A percentile compares a stretch with the other conserved stretches of the same genome.
Conservation (phyloP, 2,329 filamentous ascomycete species). For the Ascochyta lentis region DNA sequence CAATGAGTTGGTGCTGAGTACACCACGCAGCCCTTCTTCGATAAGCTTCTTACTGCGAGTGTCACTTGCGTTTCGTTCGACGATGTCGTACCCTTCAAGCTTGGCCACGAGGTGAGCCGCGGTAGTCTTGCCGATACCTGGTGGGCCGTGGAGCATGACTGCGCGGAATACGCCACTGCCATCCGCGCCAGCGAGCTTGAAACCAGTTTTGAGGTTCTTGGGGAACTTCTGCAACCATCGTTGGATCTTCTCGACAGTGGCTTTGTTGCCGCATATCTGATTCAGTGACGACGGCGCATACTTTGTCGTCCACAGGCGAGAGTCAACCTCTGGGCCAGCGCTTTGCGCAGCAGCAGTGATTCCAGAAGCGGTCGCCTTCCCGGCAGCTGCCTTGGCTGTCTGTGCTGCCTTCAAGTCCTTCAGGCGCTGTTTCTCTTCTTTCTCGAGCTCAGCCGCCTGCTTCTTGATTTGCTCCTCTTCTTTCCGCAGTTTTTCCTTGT, state of each 20-base stretch:
- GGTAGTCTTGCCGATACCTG: conserved; percentile 97
- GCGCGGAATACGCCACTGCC: conserved; percentile 83
- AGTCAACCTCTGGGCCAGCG: conserved; percentile 37
- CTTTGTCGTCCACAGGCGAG: conserved; percentile 83
- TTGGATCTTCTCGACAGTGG: conserved; percentile 86
- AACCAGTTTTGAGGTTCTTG: conserved; percentile 77
- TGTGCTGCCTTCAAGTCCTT: conserved; percentile 55
- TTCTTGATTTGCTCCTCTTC: conserved; percentile 83
- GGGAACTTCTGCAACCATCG: conserved; percentile 85
- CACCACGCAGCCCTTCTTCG: conserved; percentile 84
- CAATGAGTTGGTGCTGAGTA: conserved; percentile 91
- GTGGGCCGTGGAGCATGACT: conserved; percentile 94
- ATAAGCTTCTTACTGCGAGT: conserved; percentile 95
- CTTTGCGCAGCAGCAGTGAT: conserved; percentile 31
- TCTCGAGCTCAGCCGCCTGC: conserved; percentile 84
- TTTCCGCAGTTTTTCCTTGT: conserved; percentile 81
- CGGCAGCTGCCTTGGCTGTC: conserved; percentile 32
- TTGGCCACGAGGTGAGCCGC: conserved; percentile 94
- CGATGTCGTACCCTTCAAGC: conserved; percentile 88
- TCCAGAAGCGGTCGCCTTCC: conserved; percentile 46
- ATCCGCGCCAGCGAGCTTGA: conserved; percentile 82
- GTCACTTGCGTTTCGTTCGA: conserved; percentile 96
- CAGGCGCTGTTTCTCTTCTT: conserved; percentile 79
- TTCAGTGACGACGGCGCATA: conserved; percentile 85
- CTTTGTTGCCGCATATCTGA: conserved; percentile 96